These are phyloP conservation scores for Setomelanomma holmii DNA, from an alignment of 2,329 filamentous ascomycete genomes.

Conservation along the genomic window DNA sequence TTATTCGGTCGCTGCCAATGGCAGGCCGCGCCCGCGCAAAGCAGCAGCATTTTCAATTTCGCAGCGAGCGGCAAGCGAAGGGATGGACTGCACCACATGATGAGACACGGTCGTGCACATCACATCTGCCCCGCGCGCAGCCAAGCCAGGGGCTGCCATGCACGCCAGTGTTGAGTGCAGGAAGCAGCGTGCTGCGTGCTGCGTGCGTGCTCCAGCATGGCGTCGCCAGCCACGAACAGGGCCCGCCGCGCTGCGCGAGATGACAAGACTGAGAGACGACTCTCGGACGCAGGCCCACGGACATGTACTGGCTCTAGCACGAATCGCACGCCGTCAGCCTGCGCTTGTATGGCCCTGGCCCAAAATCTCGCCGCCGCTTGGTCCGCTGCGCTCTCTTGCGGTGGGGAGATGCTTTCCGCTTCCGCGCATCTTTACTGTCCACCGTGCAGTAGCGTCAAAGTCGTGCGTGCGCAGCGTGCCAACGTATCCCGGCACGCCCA, in stretches of 20 bases:
- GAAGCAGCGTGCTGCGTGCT: neutral
- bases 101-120: conserved; percentile 24
- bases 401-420: conserved; percentile 27
- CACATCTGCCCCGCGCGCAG: conserved; percentile 15
- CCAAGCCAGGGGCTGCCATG: neutral
- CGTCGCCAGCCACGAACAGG: neutral
- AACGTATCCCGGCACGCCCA: conserved; percentile 15
- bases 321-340: conserved; percentile 1
- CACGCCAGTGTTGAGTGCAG: neutral
- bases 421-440: conserved; percentile 38
- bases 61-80: conserved; percentile 18
- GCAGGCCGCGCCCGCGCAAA: conserved; percentile 3
- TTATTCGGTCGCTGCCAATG: conserved; percentile 11
- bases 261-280: conserved; percentile 17
- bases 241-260: neutral
- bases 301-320: conserved; percentile 18
- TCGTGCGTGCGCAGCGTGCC: conserved; percentile 18
- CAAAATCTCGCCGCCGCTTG: conserved; percentile 15
- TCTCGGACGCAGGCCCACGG: conserved; percentile 24
- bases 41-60: conserved; percentile 8
- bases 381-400: conserved; percentile 30
- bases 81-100: conserved; percentile 22
- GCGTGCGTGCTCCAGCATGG: conserved; percentile 2
- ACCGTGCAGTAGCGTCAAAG: conserved; percentile 35
- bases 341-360: too few species aligned